Evolutionary conservation across 306 rosid species (phyloP), one percentile per base, ranked within the genome.

Genomic region (Rosa lucieae): DNA sequence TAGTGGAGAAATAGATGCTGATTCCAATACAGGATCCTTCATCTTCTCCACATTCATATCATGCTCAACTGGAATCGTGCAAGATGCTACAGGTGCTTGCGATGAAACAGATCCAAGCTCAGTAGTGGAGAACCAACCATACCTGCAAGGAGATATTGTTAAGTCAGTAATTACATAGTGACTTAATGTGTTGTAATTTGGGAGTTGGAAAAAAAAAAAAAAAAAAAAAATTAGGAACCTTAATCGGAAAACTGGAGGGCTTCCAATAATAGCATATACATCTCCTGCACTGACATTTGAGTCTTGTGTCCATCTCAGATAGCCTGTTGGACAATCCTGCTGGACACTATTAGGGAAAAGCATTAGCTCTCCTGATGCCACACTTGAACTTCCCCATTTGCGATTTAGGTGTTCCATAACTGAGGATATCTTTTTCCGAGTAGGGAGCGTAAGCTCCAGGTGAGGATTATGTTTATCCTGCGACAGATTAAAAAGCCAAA

Each of bases 381-480:
- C 85, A 82, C 88, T 91, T 15, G 99, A 93, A 84, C 77, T 89
- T 21, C 99, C 99, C 99, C 99, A 95, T 84, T 95, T 95, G 67
- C 98, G 96, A 84, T 86, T 91, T 77, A 95, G 91, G 86, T 93
- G 99, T 73, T 95, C 99, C 79, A 93, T 84, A 81, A 95, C 89
- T 74, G 99, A 95, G 71, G 99, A 95, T 85, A 95, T 91, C 89
- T 84, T 95, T 89, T 95, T 95, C 69, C 98, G 90, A 62, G 87
- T 83, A 78, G 96, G 88, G 81, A 95, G 94, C 49, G 98, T 95
- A 56, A 95, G 99, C 90, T 95, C 99, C 85, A 95, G 85, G 87
- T 86, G 82, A 52, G 99, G 99, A 87, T 95, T 95, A 82, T 89
- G 97, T 78, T 90, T 95, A 82, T 93, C 99, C 99, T 95, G 84